Base-by-base conservation (phyloP, 2,329 filamentous ascomycete species). In the Sphaerulina musiva region DNA sequence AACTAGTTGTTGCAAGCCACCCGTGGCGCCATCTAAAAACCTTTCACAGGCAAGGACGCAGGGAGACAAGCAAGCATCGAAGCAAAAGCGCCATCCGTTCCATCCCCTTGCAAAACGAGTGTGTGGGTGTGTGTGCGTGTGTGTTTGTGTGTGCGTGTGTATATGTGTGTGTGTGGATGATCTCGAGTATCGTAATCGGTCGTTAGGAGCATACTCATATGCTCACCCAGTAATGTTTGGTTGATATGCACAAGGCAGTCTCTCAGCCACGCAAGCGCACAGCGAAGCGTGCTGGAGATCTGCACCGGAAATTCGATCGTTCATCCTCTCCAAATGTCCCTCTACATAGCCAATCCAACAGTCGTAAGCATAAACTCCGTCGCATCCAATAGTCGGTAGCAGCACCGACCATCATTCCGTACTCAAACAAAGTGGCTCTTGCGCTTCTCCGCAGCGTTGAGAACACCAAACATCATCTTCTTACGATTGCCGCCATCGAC, bases 391-490 rank as follows among this genome's bases (percentile, higher is more conserved):
- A 44, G 34, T 29, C 29, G 20, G 36, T 38, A 17, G 20, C 26
- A 47, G 11, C 48, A 39, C 12, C 20, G 11, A 14, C 38, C 17
- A 31, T 38, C 17, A 11, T 51, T 46, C 41, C 41, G 8, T 49
- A 48, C 42, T 55, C 64, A 85, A 67, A 79, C 80, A 68, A 81
- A 72, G 56, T 80, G 76, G 72, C 81, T 86, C 79, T 89, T 95
- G 72, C 90, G 87, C 82, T 95, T 95, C 77, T 95, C 90, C 59
- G 84, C 85, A 69, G 85, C 86, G 62, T 87, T 91, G 62, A 96
- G 80, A 62, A 96, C 86, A 68, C 95, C 82, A 78, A 90, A 86
- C 51, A 89, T 86, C 63, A 86, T 87, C 77, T 86, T 91, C 73
- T 89, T 88, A 73, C 89, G 83, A 59, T 80, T 72, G 71, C 83